Evolutionary conservation across 345 rosid species (phyloP), one percentile per base, ranked within the genome.

Genomic region (Citrus sp.): DNA sequence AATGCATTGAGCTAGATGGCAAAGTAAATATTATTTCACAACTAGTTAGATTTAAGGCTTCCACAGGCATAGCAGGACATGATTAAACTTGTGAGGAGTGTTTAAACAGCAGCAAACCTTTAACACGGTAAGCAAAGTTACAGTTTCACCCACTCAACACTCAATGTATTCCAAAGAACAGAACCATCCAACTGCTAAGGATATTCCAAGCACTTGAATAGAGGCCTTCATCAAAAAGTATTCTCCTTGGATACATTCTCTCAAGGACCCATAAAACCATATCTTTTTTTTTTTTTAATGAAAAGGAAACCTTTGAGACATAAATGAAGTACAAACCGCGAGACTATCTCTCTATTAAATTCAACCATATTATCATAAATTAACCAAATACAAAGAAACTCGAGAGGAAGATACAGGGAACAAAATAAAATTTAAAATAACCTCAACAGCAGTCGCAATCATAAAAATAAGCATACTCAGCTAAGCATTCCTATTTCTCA

Each of bases 161-260:
- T 54, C 56, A 76, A 67, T 64, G 72, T 22, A 56, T 37, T 4
- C 22, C 56, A 54, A 76, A 72, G 67, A 24, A 54, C 13, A 38
- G 65, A 71, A 19, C n/a, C 40, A 65, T 35, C 75, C 38, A 80
- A 51, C 24, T 7, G 30, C 34, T 4, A 80, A 34, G 68, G 69
- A 70, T 58, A 63, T 68, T 69, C 77, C 49, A 40, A 83, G 68
- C 27, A 63, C 49, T 32, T 34, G 8, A 70, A 67, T 34, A 58
- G 22, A 77, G 67, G 42, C 60, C 75, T 77, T 63, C 35, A 67
- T 40, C 59, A 49, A 38, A 77, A 67, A 32, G 25, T 7, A 67
- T 64, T 74, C 54, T 42, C 70, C 40, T 9, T 4, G 59, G 35
- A 84, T 4, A 77, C 28, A 32, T 70, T 84, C 77, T 80, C 77